Evolutionary conservation across 257 asterid species (phyloP), one percentile per base, ranked within the genome.

Genomic region (Linaria vulgaris): DNA sequence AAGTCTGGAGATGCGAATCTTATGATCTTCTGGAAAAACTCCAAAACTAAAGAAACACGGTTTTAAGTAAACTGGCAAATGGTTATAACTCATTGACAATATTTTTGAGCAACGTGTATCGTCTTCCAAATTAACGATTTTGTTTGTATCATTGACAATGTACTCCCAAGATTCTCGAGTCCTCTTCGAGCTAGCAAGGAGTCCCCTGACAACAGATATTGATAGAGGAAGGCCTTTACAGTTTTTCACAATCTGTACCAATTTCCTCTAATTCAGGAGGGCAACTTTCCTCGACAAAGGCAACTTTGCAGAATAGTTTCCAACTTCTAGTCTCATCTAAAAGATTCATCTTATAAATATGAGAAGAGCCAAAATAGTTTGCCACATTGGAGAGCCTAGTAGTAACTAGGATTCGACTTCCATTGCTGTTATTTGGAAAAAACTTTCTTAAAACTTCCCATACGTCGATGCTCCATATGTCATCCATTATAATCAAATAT

Each of bases 211-310:
- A 24, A 68, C 74, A 30, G 22, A 39, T 4, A 74, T 58, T 0
- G 78, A 59, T 16, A 74, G 12, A 51, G 75, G 75, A n/a, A 74
- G 75, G 1, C 75, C 75, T 34, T 65, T 69, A 69, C 75, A 73
- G 21, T 24, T 41, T 3, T 9, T 1, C 4, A 37, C 69, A n/a
- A 73, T 73, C n/a, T 30, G 19, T 24, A 74, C 78, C 3, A 58
- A 56, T n/a, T 55, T n/a, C 39, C n/a, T 48, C 48, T 17, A 73
- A 13, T 56, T 62, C 70, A 41, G n/a, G 5, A 12, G 74, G 74
- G 51, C 78, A 73, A 12, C 1, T 17, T 14, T 39, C 15, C 21
- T 20, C n/a, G 5, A 37, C 67, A 56, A 69, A 69, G n/a, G n/a
- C 44, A 68, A 68, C n/a, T 15, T 0, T 10, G 12, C 49, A 43